These are phyloP conservation scores for Saccharum spontaneum DNA, from an alignment of 176 grass and related monocot species.

Conservation along the genomic window DNA sequence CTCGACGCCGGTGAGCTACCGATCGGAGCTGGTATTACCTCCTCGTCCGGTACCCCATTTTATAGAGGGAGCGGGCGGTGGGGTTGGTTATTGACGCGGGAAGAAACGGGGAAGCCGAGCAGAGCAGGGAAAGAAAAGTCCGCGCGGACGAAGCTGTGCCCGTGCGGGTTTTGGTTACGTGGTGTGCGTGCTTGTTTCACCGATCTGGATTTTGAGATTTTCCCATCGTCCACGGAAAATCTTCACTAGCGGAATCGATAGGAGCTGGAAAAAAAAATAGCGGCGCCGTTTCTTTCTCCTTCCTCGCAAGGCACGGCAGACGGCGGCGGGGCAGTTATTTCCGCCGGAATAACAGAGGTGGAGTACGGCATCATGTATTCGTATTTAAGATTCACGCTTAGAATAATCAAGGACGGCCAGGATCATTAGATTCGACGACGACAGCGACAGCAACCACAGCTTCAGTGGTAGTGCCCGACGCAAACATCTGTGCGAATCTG, in stretches of 20 bases:
- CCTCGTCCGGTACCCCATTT: background rate
- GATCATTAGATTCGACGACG: slow-evolving; percentile 1
- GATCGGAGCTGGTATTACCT: background rate
- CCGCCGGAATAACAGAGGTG: background rate
- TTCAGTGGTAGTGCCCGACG: background rate
- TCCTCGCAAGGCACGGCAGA: slow-evolving; percentile 15
- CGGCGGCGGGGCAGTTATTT: background rate
- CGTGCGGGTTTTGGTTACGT: slow-evolving; percentile 24
- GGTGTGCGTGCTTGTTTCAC: background rate
- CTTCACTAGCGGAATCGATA: background rate
- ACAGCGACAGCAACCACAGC: background rate
- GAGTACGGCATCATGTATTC: background rate
- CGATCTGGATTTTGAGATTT: background rate
- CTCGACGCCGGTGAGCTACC: background rate
- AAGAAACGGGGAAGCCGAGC: slow-evolving; percentile 23
- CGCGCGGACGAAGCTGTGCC: slow-evolving; percentile 18
- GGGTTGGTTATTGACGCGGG: background rate
- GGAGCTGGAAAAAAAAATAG: background rate
- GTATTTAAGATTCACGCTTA: background rate
- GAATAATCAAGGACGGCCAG: slow-evolving; percentile 5
- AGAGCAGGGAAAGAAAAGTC: slow-evolving; percentile 45
- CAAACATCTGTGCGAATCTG: background rate
- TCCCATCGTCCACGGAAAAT: background rate
- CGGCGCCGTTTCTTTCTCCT: background rate
- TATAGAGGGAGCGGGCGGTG: slow-evolving; percentile 6